These are phyloP conservation scores for Ochetophila trinervis DNA, from an alignment of 306 rosid species.

Conservation along the genomic window DNA sequence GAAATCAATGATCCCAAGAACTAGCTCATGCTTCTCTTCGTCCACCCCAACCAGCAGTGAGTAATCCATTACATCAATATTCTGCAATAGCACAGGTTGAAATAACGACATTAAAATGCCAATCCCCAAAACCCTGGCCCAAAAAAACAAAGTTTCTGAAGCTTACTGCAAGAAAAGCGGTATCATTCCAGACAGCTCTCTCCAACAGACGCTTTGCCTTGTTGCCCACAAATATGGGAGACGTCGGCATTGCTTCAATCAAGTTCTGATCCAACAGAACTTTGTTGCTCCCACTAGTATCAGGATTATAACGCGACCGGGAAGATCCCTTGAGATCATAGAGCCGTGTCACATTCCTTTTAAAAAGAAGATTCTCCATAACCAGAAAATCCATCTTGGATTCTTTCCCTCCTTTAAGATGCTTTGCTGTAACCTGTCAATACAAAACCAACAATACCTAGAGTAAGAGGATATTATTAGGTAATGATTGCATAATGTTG, in stretches of 20 bases:
- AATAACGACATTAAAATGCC: slow-evolving; percentile 10
- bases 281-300: slow-evolving; percentile 72
- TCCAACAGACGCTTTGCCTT: slow-evolving; percentile 84
- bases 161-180: slow-evolving; percentile 91
- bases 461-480: background rate
- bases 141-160: slow-evolving; percentile 20
- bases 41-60: slow-evolving; percentile 93
- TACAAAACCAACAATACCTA: slow-evolving; percentile 29
- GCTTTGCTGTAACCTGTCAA: slow-evolving; percentile 76
- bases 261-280: slow-evolving; percentile 91
- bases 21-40: slow-evolving; percentile 85
- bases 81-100: slow-evolving; percentile 47
- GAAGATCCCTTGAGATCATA: slow-evolving; percentile 97
- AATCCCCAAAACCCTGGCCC: background rate
- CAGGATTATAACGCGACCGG: slow-evolving; percentile 85
- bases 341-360: slow-evolving; percentile 69
- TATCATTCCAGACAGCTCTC: slow-evolving; percentile 98
- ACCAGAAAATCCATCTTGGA: slow-evolving; percentile 79
- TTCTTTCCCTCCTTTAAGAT: slow-evolving; percentile 85
- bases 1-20: slow-evolving; percentile 93
- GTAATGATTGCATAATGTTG: too few species aligned
- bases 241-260: slow-evolving; percentile 98
- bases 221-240: slow-evolving; percentile 91
- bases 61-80: slow-evolving; percentile 93
- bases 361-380: slow-evolving; percentile 92